Conservation (phyloP, 73 alveolate genomes). For the Halteria grandinella region DNA sequence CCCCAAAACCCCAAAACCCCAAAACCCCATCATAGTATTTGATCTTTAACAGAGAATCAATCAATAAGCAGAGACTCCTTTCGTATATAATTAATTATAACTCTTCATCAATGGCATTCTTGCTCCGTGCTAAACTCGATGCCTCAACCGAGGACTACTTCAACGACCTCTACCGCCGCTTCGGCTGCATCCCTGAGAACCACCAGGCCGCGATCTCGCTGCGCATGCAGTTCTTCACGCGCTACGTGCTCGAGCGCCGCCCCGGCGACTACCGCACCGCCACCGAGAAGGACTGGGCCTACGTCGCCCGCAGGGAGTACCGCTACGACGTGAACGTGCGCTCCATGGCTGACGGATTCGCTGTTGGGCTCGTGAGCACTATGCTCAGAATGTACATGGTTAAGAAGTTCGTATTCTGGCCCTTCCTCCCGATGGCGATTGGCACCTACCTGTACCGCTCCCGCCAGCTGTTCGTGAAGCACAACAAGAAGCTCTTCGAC, state of each 20-base stretch:
- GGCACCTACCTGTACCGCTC: conserved; percentile 66
- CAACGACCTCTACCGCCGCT: conserved; percentile 19
- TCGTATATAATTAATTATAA: background rate
- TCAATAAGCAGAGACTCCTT: background rate
- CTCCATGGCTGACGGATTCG: conserved; percentile 72
- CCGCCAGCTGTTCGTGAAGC: conserved; percentile 66
- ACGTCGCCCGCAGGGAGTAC: conserved; percentile 84
- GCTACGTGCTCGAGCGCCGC: conserved; percentile 35
- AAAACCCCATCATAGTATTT: no score
- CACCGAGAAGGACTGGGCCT: conserved; percentile 90
- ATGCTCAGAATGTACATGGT: conserved; percentile 75
- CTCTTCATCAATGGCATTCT: conserved; percentile 8
- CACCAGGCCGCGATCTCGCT: conserved; percentile 45
- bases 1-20: no score
- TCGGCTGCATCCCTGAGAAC: conserved; percentile 58
- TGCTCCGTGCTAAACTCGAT: conserved; percentile 23
- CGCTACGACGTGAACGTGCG: conserved; percentile 81
- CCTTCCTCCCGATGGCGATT: conserved; percentile 57
- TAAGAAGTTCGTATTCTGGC: conserved; percentile 72
- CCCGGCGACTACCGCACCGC: conserved; percentile 73
- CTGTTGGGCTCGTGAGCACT: conserved; percentile 66
- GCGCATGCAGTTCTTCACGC: conserved; percentile 55
- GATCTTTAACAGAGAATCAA: no score
- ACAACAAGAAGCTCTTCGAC: conserved; percentile 82
- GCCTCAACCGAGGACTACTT: conserved; percentile 53